Evolutionary conservation across 495 filamentous ascomycete genomes (phyloP), one percentile per base, ranked within the genome.

Genomic region (Daldinia decipiens): DNA sequence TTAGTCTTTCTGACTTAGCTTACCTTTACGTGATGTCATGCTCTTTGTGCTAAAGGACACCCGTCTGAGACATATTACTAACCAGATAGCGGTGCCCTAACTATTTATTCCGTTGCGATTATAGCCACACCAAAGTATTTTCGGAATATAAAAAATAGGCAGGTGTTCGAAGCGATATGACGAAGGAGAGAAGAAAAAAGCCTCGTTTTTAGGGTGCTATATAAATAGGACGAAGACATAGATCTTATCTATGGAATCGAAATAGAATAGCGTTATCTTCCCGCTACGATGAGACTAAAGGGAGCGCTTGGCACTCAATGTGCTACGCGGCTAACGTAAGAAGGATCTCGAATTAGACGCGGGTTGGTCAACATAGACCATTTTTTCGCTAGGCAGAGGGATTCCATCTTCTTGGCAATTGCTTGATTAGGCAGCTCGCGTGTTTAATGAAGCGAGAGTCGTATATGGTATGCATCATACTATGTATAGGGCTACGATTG

Each of bases 291-390:
- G 50, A 53, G 50, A 53, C 50, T 26, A 17, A 53, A 56, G 27
- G 53, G 53, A 56, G 19, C 15, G 53, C 53, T 56, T 56, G 53
- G 53, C 53, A 56, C 53, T 56, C 38, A 56, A 56, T 56, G 27
- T 36, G 53, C 26, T 17, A 36, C 53, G 9, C 12, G 53, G 31
- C 27, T 56, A 31, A 36, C 53, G n/a, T 56, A 34, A 19, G 31
- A 36, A 34, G 53, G 53, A 34, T 56, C 31, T 17, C 7, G 8
- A 34, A 36, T 56, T 34, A 36, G 53, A 56, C 4, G 50, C 26
- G 5, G 11, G 50, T 31, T 53, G 50, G 50, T 29, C 2, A 8
- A 53, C 4, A 5, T 5, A 7, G 12, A 53, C 26, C 31, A 53
- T 53, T 53, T 53, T 53, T 5, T 31, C 5, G 26, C 31, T 53